Evolutionary conservation across 1,139 yeast genomes (phyloP), one percentile per base, ranked within the genome.

Genomic region (Geotrichum restrictum): DNA sequence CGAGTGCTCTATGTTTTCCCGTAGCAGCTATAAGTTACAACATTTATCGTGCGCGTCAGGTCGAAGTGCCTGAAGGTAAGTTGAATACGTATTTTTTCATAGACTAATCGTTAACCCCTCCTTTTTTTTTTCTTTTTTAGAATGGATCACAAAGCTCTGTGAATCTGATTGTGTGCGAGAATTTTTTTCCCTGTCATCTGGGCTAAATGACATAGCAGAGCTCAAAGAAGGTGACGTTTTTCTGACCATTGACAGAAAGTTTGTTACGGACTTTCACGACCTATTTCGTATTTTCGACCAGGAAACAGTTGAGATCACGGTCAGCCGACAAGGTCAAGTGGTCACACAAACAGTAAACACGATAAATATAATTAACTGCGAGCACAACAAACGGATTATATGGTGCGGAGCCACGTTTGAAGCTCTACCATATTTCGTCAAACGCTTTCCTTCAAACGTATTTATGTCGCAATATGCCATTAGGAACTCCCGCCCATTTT

Each of bases 341-440:
- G 82, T 45, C 77, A 80, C 34, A 95, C 96, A 13, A 87, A 95
- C 0, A 96, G 96, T 8, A 93, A 95, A 16, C 78, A 81, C 56
- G 93, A 86, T 63, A 88, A 86, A 56, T 93, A 87, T 63, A 88
- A 86, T 54, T 80, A 24, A 16, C n/a, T 7, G 22, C 13, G 40
- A 37, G 24, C 13, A 3, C 19, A 37, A 13, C 7, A 10, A 7
- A 5, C n/a, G 13, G 6, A 10, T 37, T 21, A 7, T 6, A 13
- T 37, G 40, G 40, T 37, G 40, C 24, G 40, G 40, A 3, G 40
- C 40, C 10, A 5, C 10, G 7, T 11, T 37, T 16, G 40, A 16
- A 18, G 21, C 11, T 4, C 39, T 21, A 3, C 8, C 19, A 5
- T n/a, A 18, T 3, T 11, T 3, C 21, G 14, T 18, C 39, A 36